A percentile compares a stretch with the other conserved stretches of the same genome.
These are phyloP conservation scores for Macrolepiota albuminosa DNA, from an alignment of 768 basidiomycete genomes.

Conservation along the genomic window DNA sequence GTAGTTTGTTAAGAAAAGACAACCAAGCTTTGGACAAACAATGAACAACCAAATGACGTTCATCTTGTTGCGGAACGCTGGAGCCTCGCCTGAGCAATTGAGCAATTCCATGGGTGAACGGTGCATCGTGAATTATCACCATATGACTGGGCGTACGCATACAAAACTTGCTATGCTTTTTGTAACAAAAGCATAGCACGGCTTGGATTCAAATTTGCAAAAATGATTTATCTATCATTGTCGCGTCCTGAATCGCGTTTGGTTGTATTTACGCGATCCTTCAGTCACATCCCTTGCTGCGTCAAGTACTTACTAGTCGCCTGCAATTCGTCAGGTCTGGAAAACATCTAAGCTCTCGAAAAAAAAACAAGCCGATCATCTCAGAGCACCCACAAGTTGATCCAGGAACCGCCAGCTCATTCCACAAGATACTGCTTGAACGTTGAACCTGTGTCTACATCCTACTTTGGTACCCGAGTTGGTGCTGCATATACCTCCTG, in stretches of 20 bases:
- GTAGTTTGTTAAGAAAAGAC: background rate
- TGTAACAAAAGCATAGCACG: background rate
- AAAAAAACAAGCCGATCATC: background rate
- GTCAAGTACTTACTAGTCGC: background rate
- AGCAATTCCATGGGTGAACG: background rate
- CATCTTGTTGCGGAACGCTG: background rate
- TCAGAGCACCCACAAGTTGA: background rate
- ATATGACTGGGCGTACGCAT: background rate
- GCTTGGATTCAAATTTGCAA: background rate
- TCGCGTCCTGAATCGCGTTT: constrained; percentile 4
- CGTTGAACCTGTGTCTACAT: background rate
- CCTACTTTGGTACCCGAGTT: background rate
- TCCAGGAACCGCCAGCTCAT: background rate
- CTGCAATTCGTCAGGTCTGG: background rate
- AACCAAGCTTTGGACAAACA: background rate
- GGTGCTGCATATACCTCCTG: background rate
- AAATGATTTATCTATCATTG: background rate
- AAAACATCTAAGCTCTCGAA: background rate
- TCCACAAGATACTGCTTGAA: background rate
- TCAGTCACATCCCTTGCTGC: background rate
- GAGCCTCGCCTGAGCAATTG: background rate
- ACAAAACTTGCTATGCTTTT: background rate
- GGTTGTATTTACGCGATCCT: constrained; percentile 11
- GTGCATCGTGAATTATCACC: background rate
- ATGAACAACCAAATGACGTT: background rate